Conservation (phyloP, 805 yeast genomes). For the Hanseniaspora clermontiae region DNA sequence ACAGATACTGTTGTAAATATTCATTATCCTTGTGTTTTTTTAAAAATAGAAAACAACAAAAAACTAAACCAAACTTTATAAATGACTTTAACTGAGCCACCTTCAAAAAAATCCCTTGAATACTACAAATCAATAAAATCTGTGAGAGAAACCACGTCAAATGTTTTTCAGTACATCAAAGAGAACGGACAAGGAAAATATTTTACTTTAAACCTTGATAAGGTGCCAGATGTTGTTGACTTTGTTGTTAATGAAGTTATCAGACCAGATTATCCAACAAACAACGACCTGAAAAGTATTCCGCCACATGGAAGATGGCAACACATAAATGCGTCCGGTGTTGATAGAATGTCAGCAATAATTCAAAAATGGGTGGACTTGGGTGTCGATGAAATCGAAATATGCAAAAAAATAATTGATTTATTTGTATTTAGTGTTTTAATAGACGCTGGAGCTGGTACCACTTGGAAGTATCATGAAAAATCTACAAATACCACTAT, state of each 20-base stretch:
- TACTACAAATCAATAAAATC: constrained; percentile 41
- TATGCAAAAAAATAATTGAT: constrained; percentile 44
- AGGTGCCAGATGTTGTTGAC: constrained; percentile 33
- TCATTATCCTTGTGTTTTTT: too few species aligned
- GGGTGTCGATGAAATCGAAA: constrained; percentile 31
- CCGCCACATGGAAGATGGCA: constrained; percentile 63
- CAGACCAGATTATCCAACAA: constrained; percentile 31
- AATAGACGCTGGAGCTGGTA: constrained; percentile 60
- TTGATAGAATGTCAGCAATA: constrained; percentile 33
- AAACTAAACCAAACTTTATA: background rate
- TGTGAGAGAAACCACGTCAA: constrained; percentile 40
- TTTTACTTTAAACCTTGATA: constrained; percentile 35
- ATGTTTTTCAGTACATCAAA: constrained; percentile 33
- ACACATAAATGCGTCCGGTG: constrained; percentile 44
- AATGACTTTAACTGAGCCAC: background rate
- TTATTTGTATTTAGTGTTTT: constrained; percentile 48
- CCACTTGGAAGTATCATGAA: constrained; percentile 40
- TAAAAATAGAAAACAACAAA: background rate
- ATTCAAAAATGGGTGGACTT: constrained; percentile 31
- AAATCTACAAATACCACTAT: constrained; percentile 16
- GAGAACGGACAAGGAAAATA: constrained; percentile 24
- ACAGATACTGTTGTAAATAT: too few species aligned
- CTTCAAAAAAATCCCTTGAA: background rate
- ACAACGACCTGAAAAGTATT: constrained; percentile 32
- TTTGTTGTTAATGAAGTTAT: constrained; percentile 36